Evolutionary conservation across 2,329 filamentous ascomycete species (phyloP).

Genomic region (Blastomyces emzantsi): DNA sequence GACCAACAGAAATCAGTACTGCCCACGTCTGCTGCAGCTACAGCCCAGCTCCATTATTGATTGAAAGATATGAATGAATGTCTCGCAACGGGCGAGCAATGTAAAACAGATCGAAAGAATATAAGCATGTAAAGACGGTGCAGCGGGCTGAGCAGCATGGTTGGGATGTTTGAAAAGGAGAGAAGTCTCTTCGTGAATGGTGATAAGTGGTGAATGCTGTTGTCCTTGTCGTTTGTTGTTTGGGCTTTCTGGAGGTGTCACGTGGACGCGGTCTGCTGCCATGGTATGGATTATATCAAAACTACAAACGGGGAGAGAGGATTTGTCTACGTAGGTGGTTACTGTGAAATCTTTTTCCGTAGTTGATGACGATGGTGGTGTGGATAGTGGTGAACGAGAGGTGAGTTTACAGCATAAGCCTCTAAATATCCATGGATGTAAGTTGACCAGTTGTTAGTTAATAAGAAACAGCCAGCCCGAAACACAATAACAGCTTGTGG

Average conservation of each 20-base stretch:
- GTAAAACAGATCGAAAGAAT: neutral
- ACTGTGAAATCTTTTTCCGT: neutral
- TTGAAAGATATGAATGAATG: neutral
- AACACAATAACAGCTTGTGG: neutral
- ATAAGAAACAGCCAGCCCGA: neutral
- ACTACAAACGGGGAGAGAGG: neutral
- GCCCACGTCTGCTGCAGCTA: neutral
- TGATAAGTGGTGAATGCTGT: neutral
- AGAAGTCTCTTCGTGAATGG: neutral
- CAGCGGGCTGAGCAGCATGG: neutral
- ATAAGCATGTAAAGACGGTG: neutral
- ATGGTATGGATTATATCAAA: neutral
- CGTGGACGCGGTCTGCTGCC: neutral
- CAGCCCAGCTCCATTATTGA: neutral
- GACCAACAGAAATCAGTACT: neutral
- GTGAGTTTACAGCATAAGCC: neutral
- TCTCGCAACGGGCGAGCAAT: neutral
- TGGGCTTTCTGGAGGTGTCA: neutral
- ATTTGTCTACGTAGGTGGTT: neutral
- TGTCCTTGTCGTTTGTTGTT: neutral
- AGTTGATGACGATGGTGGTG: neutral
- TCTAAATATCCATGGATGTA: too few species aligned
- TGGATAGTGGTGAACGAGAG: neutral
- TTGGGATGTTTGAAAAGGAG: neutral
- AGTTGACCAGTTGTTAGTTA: too few species aligned